These are phyloP conservation scores for Leucoagaricus sp. DNA, from an alignment of 1,284 basidiomycete genomes.

Conservation along the genomic window DNA sequence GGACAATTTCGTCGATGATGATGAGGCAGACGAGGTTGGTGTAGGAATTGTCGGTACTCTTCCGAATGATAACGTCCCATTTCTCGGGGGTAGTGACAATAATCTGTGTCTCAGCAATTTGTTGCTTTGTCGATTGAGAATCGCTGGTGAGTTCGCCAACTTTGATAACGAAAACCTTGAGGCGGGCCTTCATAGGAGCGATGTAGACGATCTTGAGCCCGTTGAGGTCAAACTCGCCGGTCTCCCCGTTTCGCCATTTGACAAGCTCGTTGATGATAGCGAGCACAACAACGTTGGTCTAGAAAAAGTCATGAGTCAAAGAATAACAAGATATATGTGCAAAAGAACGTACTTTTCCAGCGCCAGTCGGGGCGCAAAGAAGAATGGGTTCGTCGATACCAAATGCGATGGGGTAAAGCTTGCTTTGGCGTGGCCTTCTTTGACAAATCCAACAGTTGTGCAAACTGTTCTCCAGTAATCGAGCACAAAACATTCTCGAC, in stretches of 20 bases:
- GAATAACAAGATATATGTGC: conserved; percentile 5
- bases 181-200: conserved; percentile 99
- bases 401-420: conserved; percentile 91
- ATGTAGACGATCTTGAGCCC: conserved; percentile 98
- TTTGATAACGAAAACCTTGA: conserved; percentile 81
- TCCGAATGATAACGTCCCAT: conserved; percentile 99
- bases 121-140: conserved; percentile 97
- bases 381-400: conserved; percentile 94
- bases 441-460: conserved; percentile 83
- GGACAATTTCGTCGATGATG: conserved; percentile 98
- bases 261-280: conserved; percentile 87
- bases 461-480: conserved; percentile 78
- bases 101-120: conserved; percentile 97
- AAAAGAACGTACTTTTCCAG: conserved; percentile 79
- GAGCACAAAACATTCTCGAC: conserved; percentile 80
- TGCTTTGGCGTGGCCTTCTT: conserved; percentile 98
- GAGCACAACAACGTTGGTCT: conserved; percentile 99
- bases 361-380: conserved; percentile 97
- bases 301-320: conserved; percentile 16
- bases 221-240: conserved; percentile 86
- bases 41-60: conserved; percentile 96
- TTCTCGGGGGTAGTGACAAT: conserved; percentile 99
- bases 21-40: conserved; percentile 96
- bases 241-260: conserved; percentile 83
- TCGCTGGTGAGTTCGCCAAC: conserved; percentile 98